Evolutionary conservation across 208 protist genomes (phyloP), one percentile per base, ranked within the genome.

Genomic region (Trypanosoma grayi): DNA sequence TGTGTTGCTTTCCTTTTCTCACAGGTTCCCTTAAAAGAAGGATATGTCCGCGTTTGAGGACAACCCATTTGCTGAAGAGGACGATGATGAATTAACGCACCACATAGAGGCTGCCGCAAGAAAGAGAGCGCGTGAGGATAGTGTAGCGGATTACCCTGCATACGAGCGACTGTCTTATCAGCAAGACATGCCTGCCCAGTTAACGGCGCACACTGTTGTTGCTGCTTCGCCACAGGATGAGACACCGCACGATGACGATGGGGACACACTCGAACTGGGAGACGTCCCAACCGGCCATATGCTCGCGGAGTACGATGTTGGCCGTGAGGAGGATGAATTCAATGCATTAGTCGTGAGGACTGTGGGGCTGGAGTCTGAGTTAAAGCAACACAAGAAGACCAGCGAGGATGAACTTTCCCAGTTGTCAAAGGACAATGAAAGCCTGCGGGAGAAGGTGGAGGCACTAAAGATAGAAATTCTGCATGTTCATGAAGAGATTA

Each of bases 21-120:
- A 27, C 27, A 2, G 4, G 9, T 1, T 9, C 51, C 14, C 9
- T 18, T 10, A 13, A 27, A 20, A 10, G 41, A 9, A 48, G 6
- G 28, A 40, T 39, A 62, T 69, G 68, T 68, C 50, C 20, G 68
- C 45, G 18, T 87, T 89, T 72, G 81, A 85, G 16, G 75, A 83
- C 14, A 92, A 89, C 27, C 81, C 82, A 4, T 81, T 92, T 28
- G 85, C 85, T 4, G 77, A 87, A 10, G 81, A 87, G 40, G 78
- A 88, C 37, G 79, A 79, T 44, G 70, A 76, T 18, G 67, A 63
- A 60, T 25, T 48, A 0, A 33, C 31, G 4, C 2, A 39, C 37
- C 28, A 8, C 2, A 2, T 16, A n/a, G 45, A 50, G 5, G 27
- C 41, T 24, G 25, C 37, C 2, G 18, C 24, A 18, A 55, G 37